Evolutionary conservation across 2,329 filamentous ascomycete genomes (phyloP).

Genomic region (Aspergillus brunneoviolaceus): DNA sequence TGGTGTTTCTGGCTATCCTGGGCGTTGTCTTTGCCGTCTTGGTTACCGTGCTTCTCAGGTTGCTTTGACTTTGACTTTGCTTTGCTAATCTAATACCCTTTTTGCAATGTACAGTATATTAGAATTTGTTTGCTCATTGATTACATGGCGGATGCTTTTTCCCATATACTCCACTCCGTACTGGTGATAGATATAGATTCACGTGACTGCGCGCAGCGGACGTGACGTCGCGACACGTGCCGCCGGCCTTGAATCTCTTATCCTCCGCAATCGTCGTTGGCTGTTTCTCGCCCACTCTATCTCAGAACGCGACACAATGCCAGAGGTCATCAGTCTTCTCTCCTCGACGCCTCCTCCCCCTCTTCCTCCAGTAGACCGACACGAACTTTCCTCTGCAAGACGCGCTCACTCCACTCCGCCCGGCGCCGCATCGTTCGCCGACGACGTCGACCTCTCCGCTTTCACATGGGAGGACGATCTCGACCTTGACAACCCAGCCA

Average conservation of each 20-base stretch:
- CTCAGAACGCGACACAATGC: constrained; percentile 27
- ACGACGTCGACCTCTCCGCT: constrained; percentile 29
- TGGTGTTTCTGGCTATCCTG: constrained; percentile 31
- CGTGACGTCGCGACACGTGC: constrained; percentile 23
- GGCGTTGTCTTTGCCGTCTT: constrained; percentile 32
- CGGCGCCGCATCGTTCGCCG: constrained; percentile 19
- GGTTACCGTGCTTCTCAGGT: constrained; percentile 25
- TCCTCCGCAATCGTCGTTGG: background rate
- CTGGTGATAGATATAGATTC: background rate
- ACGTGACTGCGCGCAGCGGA: constrained; percentile 22
- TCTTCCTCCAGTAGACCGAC: constrained; percentile 19
- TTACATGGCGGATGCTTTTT: background rate
- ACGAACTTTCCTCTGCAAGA: constrained; percentile 17
- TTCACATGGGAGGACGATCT: constrained; percentile 27
- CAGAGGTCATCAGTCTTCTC: constrained; percentile 40
- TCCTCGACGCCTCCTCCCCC: constrained; percentile 36
- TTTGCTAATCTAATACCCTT: constrained; percentile 12
- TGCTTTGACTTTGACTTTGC: constrained; percentile 12
- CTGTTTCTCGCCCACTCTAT: background rate
- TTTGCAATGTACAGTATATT: constrained; percentile 1
- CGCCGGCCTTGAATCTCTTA: background rate
- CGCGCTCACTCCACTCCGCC: constrained; percentile 14
- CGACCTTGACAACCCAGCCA: constrained; percentile 27
- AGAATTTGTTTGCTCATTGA: background rate
- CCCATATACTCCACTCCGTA: too few relatives aligned